Base-by-base conservation (phyloP, 108 stramenopile genomes). In the Cyclostephanos invisitatus region DNA sequence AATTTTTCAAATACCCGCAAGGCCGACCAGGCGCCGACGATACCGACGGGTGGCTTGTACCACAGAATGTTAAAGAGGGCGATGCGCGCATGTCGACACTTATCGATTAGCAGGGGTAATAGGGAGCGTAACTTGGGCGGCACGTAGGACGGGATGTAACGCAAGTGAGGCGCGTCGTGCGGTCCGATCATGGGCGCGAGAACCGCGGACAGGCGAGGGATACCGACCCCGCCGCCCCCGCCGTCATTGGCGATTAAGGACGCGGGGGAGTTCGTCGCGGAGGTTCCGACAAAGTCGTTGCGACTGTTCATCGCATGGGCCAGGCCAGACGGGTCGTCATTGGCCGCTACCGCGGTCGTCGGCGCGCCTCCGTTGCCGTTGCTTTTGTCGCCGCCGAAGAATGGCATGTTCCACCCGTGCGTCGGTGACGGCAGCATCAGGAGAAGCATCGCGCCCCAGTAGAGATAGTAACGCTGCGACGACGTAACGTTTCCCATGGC, bases 11-110 rank as follows among this genome's bases (percentile, higher is more conserved):
- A 48, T 0, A 92, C 37, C 0, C 74, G 64, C 10, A 70, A 36
- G 5, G 68, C 60, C 24, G 70, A 60, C 59, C 64, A 83, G 2
- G 75, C 74, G 9, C 86, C 63, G 3, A 86, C 85, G 60, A 89
- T 80, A 14, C 91, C 91, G 2, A 92, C 89, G 0, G 91, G 91
- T 35, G 88, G 88, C 55, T 88, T 88, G 75, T 87, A 89, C 78
- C 78, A 79, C n/a, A 73, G 48, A 0, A 71, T 22, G 6, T 61
- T 37, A 28, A 72, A 64, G 3, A 73, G 24, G 38, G 66, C 68
- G 21, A 51, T 17, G 20, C 78, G 66, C 4, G 53, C 72, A 4
- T 8, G 15, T 32, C 55, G 67, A 29, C 72, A 50, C 17, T 17
- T 49, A 2, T 67, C 62, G 0, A 62, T 0, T 8, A 79, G 29